A percentile compares a stretch with the other conserved stretches of the same genome.
Conservation (phyloP, 2,329 filamentous ascomycete genomes). For the Ceratocystis cubensis region DNA sequence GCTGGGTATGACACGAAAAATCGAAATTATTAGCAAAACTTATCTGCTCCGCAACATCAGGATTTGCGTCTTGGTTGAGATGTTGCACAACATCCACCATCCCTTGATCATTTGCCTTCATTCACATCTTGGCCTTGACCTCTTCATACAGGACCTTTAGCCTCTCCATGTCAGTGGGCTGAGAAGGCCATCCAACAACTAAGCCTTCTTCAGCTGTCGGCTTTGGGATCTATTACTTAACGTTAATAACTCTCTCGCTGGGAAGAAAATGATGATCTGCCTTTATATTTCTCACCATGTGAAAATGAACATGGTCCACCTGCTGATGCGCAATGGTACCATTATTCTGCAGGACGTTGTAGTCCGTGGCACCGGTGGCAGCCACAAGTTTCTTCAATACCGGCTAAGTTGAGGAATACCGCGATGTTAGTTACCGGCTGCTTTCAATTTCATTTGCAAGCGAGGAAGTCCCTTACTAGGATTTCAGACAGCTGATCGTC, state of each 20-base stretch:
- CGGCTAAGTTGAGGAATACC: conserved; percentile 35
- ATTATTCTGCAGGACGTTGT: conserved; percentile 96
- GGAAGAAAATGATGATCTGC: neutral
- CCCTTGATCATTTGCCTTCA: neutral
- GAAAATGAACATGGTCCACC: conserved; percentile 91
- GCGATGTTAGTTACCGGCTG: neutral
- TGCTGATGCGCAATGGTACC: conserved; percentile 81
- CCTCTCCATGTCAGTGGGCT: conserved; percentile 65
- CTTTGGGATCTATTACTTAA: conserved; percentile 65
- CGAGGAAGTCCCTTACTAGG: conserved; percentile 40
- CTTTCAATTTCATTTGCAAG: neutral
- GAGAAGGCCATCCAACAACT: conserved; percentile 64
- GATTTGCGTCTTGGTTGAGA: too few species aligned
- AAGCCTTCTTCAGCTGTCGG: conserved; percentile 73
- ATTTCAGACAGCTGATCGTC: conserved; percentile 77
- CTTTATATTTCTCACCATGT: conserved; percentile 51
- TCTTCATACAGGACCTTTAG: conserved; percentile 70
- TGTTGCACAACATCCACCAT: neutral
- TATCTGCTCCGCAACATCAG: too few species aligned
- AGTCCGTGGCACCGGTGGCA: conserved; percentile 65
- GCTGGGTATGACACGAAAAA: too few species aligned
- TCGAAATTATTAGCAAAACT: too few species aligned
- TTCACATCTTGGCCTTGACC: conserved; percentile 76
- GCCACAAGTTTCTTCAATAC: conserved; percentile 76
- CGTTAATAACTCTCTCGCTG: conserved; percentile 16